Conservation (phyloP, 441 rosid genomes). For the Gossypium aridum region DNA sequence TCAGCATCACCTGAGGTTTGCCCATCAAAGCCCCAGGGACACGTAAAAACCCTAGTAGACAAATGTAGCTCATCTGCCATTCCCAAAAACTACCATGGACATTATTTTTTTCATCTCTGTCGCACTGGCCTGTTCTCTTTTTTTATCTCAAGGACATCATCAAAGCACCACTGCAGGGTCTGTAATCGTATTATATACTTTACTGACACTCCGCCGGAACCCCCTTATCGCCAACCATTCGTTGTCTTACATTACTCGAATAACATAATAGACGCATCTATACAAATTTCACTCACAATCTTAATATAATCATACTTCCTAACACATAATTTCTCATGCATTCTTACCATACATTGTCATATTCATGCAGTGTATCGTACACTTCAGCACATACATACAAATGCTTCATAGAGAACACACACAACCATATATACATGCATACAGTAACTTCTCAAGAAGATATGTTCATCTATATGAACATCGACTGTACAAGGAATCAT, state of each 20-base stretch:
- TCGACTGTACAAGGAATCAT: background rate
- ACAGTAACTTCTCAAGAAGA: background rate
- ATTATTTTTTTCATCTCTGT: too few relatives aligned
- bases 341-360: background rate
- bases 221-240: background rate
- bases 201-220: rapidly evolving
- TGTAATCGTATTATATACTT: too few relatives aligned
- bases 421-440: background rate
- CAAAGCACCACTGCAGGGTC: background rate
- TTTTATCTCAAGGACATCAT: background rate
- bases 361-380: background rate
- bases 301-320: background rate
- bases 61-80: too few relatives aligned
- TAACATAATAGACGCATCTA: background rate
- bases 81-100: too few relatives aligned
- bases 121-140: background rate
- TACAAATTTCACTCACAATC: background rate
- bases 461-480: background rate
- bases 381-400: background rate
- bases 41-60: too few relatives aligned
- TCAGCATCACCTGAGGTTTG: too few relatives aligned
- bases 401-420: background rate
- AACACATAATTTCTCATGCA: background rate
- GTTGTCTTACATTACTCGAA: background rate
- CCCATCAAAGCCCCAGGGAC: too few relatives aligned